Percentiles rank a stretch among this genome's conserved stretches.
These are phyloP conservation scores for Obelidium mucronatum DNA, from an alignment of 192 early-diverging fungal species.

Conservation along the genomic window DNA sequence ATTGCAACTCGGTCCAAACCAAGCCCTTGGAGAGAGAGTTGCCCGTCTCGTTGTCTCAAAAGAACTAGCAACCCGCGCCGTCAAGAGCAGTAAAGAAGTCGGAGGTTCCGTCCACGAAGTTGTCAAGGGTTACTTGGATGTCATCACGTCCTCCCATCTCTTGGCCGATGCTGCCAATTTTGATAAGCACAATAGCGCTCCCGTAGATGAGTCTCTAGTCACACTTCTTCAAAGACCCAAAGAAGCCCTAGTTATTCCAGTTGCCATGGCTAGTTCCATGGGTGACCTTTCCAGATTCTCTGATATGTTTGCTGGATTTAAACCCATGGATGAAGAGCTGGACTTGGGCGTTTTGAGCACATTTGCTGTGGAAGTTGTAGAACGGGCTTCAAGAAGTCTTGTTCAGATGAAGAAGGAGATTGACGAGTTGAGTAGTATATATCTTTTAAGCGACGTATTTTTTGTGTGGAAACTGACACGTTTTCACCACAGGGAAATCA, in stretches of 20 bases:
- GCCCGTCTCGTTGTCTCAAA: constrained; percentile 52
- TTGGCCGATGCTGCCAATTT: constrained; percentile 52
- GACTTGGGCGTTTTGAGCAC: not conserved
- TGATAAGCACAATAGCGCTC: constrained; percentile 48
- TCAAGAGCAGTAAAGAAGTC: constrained; percentile 42
- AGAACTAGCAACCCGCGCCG: constrained; percentile 33
- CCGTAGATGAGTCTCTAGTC: constrained; percentile 45
- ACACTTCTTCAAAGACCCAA: constrained; percentile 41
- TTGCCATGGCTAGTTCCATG: constrained; percentile 24
- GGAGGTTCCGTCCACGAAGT: constrained; percentile 42
- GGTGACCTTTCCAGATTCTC: constrained; percentile 33
- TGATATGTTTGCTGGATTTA: constrained; percentile 37
- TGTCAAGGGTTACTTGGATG: constrained; percentile 43
- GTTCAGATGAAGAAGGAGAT: not conserved
- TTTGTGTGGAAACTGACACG: not conserved
- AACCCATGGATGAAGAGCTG: not conserved
- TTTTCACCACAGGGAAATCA: not conserved
- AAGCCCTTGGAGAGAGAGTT: constrained; percentile 54
- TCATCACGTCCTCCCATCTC: constrained; percentile 45
- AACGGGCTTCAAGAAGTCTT: not conserved
- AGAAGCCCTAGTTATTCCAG: constrained; percentile 48
- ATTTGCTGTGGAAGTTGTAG: constrained; percentile 15
- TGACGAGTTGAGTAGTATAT: not conserved
- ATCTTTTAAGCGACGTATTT: not conserved
- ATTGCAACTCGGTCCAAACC: constrained; percentile 35